Percentiles rank a stretch among this genome's conserved stretches.
Conservation (phyloP, 768 basidiomycete species). For the Termitomyces sp. region DNA sequence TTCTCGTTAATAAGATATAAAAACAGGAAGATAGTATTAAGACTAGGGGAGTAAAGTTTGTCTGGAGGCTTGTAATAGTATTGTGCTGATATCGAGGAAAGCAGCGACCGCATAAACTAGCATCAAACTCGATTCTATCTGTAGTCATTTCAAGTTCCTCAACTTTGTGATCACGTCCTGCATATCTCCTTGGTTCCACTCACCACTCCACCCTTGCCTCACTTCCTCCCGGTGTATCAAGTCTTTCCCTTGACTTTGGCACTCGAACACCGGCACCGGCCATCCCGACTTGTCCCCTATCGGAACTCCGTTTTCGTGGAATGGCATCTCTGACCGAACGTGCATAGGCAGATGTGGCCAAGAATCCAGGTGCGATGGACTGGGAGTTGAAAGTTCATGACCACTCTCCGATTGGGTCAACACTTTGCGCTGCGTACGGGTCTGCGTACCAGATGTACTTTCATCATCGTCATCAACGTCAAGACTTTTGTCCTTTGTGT, state of each 20-base stretch:
- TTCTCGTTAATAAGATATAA: no score
- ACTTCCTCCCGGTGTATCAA: constrained; percentile 10
- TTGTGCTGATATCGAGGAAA: no score
- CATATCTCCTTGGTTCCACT: constrained; percentile 22
- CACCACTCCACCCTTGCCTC: constrained; percentile 21
- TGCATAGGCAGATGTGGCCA: constrained; percentile 4
- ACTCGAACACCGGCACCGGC: not conserved
- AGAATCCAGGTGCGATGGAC: not conserved
- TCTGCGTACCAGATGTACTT: not conserved
- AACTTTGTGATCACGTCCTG: constrained; percentile 21
- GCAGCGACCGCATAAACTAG: no score
- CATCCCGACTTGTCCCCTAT: not conserved
- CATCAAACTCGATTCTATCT: no score
- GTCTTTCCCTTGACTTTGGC: not conserved
- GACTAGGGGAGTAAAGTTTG: no score
- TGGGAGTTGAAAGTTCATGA: not conserved
- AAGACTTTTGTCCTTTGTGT: not conserved
- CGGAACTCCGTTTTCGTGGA: constrained; percentile 4
- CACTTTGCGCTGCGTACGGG: not conserved
- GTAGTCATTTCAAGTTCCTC: constrained; percentile 13
- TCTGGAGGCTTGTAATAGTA: no score
- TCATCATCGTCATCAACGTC: not conserved
- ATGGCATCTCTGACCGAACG: constrained; percentile 10
- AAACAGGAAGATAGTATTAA: no score
- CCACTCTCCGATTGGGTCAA: not conserved